Evolutionary conservation across 176 grass and related monocot genomes (phyloP).

Genomic region (Carex kokanica): DNA sequence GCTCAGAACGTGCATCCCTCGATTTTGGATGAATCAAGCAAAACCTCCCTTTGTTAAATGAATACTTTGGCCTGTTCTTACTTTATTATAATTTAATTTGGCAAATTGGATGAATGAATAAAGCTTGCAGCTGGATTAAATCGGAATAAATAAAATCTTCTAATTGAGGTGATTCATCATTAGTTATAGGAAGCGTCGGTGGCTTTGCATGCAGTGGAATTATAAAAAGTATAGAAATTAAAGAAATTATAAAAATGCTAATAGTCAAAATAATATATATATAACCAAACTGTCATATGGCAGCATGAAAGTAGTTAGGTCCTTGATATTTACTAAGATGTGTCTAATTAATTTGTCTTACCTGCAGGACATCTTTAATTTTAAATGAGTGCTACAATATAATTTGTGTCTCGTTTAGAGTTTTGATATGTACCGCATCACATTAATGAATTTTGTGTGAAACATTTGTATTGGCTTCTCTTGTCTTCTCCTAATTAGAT

Average conservation of each 20-base stretch:
- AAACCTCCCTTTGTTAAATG: neutral
- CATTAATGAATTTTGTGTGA: neutral
- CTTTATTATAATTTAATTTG: neutral
- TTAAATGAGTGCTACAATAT: neutral
- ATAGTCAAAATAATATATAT: neutral
- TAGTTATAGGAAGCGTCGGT: neutral
- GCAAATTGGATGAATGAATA: neutral
- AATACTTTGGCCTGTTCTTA: neutral
- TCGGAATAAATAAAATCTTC: neutral
- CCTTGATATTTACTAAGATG: neutral
- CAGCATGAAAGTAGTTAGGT: neutral
- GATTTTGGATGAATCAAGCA: neutral
- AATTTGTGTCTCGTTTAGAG: neutral
- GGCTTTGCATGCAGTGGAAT: neutral
- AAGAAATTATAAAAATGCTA: too few species aligned
- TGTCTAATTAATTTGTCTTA: neutral
- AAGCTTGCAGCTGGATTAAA: neutral
- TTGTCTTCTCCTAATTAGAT: neutral
- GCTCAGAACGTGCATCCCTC: conserved; percentile 18
- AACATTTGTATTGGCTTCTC: neutral
- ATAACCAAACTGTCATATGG: neutral
- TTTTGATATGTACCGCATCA: neutral
- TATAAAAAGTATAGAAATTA: neutral
- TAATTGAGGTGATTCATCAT: neutral
- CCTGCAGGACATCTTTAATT: neutral